Conservation (phyloP, 306 rosid species). For the Albizia julibrissin region DNA sequence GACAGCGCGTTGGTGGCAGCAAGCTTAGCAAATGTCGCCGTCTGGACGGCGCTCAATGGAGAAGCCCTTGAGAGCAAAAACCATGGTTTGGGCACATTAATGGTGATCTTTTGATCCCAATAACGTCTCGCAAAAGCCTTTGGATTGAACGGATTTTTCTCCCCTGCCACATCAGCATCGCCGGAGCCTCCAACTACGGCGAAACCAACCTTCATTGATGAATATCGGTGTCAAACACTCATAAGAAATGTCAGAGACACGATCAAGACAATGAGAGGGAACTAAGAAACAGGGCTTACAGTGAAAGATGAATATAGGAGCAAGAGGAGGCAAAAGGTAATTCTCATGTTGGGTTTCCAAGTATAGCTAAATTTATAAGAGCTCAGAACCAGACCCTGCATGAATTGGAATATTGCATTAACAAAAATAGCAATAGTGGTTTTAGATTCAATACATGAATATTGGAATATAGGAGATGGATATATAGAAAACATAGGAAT, state of each 20-base stretch:
- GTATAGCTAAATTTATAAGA: not conserved
- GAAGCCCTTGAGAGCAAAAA: constrained; percentile 74
- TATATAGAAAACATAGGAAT: not conserved
- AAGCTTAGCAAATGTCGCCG: constrained; percentile 53
- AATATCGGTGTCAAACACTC: not conserved
- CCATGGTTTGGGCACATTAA: constrained; percentile 45
- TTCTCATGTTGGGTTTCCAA: not conserved
- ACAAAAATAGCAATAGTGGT: not conserved
- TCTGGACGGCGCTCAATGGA: constrained; percentile 55
- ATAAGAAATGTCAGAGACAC: not conserved
- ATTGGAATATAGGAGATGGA: not conserved
- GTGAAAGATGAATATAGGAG: constrained; percentile 45
- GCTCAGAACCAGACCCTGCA: not conserved
- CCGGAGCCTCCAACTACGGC: not conserved
- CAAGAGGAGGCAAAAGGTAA: constrained; percentile 30
- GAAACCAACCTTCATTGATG: not conserved
- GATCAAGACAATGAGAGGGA: not conserved
- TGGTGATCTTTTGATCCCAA: constrained; percentile 68
- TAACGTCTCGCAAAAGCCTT: constrained; percentile 65
- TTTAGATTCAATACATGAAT: not conserved
- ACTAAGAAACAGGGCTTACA: constrained; percentile 48
- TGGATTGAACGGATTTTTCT: constrained; percentile 69
- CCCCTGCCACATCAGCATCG: not conserved
- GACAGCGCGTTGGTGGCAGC: constrained; percentile 54
- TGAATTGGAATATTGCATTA: not conserved